Percentiles rank a stretch among this genome's conserved stretches.
Conservation (phyloP, 116 monocot genomes). For the Thalassia testudinum region DNA sequence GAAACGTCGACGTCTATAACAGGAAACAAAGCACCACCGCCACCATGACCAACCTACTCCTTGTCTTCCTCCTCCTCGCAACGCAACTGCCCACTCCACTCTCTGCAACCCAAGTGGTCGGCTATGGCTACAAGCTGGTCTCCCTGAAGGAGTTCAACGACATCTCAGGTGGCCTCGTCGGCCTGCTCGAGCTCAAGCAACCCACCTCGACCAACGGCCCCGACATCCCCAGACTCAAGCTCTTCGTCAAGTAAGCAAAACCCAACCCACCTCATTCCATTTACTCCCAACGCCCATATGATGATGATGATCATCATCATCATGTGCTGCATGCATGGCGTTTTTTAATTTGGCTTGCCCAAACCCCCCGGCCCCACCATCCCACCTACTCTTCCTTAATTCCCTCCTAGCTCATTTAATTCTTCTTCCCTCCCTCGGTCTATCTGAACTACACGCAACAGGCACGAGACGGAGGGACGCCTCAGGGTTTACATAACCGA, state of each 20-base stretch:
- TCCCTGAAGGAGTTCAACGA: constrained; percentile 38
- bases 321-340: background rate
- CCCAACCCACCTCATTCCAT: background rate
- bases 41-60: background rate
- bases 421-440: background rate
- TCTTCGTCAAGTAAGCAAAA: constrained; percentile 74
- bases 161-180: constrained; percentile 58
- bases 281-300: background rate
- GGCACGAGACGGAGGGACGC: constrained; percentile 61
- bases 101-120: constrained; percentile 9
- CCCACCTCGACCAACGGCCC: constrained; percentile 52
- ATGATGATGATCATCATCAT: background rate
- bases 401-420: too few relatives aligned
- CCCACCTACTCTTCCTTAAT: too few relatives aligned
- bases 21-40: too few relatives aligned
- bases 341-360: background rate
- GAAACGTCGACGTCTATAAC: too few relatives aligned
- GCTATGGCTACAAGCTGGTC: constrained; percentile 52
- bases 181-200: constrained; percentile 55
- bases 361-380: background rate
- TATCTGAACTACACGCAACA: constrained; percentile 3
- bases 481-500: constrained; percentile 86
- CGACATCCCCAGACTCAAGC: constrained; percentile 62
- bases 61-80: background rate
- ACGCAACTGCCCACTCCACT: background rate